Conservation (phyloP, 257 asterid genomes). For the Haberlea rhodopensis region DNA sequence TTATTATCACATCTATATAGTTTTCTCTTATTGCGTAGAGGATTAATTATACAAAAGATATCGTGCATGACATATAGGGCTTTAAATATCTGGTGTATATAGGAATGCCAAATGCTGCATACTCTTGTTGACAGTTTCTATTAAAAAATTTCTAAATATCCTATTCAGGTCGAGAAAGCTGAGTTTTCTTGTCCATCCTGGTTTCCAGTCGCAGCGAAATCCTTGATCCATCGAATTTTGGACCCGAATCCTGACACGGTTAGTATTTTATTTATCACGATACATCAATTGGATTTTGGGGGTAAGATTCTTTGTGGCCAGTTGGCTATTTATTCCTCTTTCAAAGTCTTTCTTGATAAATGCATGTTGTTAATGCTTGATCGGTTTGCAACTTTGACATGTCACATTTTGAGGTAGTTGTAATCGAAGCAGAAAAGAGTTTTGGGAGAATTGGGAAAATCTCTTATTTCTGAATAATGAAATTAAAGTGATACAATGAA, state of each 20-base stretch:
- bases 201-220: conserved; percentile 94
- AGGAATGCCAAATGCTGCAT: conserved; percentile 16
- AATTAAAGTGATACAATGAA: no score
- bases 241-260: conserved; percentile 89
- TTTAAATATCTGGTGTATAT: background rate
- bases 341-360: background rate
- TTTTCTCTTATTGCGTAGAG: no score
- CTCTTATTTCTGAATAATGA: no score
- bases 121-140: background rate
- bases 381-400: conserved; percentile 16
- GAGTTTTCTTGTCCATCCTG: conserved; percentile 87
- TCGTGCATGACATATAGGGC: no score
- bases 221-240: conserved; percentile 73
- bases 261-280: conserved; percentile 26
- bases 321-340: background rate
- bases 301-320: conserved; percentile 6
- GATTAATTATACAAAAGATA: no score
- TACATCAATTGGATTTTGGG: conserved; percentile 1
- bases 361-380: background rate
- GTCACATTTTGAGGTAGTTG: background rate
- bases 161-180: conserved; percentile 85
- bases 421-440: no score
- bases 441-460: no score
- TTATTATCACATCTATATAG: conserved; percentile 2
- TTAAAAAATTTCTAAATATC: conserved; percentile 16